Evolutionary conservation across 495 filamentous ascomycete species (phyloP), one percentile per base, ranked within the genome.

Genomic region (Aspergillus ostianus): DNA sequence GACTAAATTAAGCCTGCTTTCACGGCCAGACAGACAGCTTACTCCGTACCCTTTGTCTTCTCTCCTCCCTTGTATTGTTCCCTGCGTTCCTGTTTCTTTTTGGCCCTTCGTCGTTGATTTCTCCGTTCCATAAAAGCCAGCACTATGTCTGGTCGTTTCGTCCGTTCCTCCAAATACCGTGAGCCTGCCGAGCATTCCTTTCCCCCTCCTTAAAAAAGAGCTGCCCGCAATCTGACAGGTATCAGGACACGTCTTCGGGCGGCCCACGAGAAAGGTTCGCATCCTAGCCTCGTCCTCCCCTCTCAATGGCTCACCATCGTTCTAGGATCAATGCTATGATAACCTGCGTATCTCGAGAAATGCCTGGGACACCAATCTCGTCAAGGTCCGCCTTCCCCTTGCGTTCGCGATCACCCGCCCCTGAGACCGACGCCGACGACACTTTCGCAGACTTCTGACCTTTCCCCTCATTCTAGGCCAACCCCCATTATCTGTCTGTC

Each of bases 151-250:
- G 92, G 92, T 72, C 91, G 94, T 74, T 98, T 98, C 78, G 95
- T 98, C 75, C 88, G 94, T 79, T 88, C 92, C 74, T 97, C 93
- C 68, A 98, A 98, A 77, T 98, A 97, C 80, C 92, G 95, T 97
- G 80, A 82, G 93, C 48, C 51, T 50, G 21, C 3, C 56, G 47
- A 30, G 58, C 83, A 9, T 55, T 51, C 44, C 46, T 41, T 53
- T 44, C 47, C 21, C 60, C 51, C 58, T 49, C 47, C 63, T 50
- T 53, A 59, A 55, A 44, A 49, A 19, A 56, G 64, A 59, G 62
- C 63, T 72, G 68, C 73, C 68, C 65, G 59, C 53, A 67, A 70
- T 67, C 67, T 74, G 62, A 61, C 65, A 70, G 61, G 67, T 69
- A 66, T 56, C 49, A 97, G 93, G 93, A 82, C 93, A 98, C 82